These are phyloP conservation scores for Copromyces sp. DNA, from an alignment of 495 filamentous ascomycete species.

Conservation along the genomic window DNA sequence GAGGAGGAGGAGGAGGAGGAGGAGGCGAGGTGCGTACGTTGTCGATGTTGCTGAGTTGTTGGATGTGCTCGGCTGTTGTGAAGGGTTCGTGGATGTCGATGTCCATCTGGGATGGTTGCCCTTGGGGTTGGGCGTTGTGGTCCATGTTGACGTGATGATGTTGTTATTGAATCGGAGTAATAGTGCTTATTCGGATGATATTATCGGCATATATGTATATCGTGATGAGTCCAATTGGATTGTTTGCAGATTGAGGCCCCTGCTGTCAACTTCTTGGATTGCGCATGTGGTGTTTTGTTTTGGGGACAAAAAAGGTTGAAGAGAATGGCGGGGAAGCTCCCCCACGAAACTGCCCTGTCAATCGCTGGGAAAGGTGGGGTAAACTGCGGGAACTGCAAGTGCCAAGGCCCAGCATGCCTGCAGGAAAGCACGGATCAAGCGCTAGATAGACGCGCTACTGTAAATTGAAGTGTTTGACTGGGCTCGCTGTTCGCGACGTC, in stretches of 20 bases:
- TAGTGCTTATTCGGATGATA: neutral
- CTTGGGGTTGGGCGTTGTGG: slow-evolving; percentile 1
- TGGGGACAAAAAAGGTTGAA: neutral
- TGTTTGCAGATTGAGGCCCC: neutral
- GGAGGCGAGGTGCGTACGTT: slow-evolving; percentile 34
- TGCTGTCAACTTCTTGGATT: neutral
- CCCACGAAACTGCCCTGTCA: neutral
- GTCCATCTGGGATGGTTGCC: neutral
- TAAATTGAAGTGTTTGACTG: no score
- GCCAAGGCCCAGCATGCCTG: neutral
- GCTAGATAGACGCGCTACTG: neutral
- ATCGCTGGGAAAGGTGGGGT: neutral
- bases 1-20: neutral
- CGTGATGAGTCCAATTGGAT: neutral
- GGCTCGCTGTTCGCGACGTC: neutral
- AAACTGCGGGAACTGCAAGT: neutral
- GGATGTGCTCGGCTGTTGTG: slow-evolving; percentile 60
- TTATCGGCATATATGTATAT: neutral
- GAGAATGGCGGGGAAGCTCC: neutral
- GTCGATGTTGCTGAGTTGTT: slow-evolving; percentile 68
- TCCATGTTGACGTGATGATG: slow-evolving; percentile 1
- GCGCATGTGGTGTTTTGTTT: neutral
- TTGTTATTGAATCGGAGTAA: neutral
- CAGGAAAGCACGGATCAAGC: neutral
- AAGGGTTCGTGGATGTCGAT: slow-evolving; percentile 33